Evolutionary conservation across 306 rosid species (phyloP), one percentile per base, ranked within the genome.

Genomic region (Purshia tridentata): DNA sequence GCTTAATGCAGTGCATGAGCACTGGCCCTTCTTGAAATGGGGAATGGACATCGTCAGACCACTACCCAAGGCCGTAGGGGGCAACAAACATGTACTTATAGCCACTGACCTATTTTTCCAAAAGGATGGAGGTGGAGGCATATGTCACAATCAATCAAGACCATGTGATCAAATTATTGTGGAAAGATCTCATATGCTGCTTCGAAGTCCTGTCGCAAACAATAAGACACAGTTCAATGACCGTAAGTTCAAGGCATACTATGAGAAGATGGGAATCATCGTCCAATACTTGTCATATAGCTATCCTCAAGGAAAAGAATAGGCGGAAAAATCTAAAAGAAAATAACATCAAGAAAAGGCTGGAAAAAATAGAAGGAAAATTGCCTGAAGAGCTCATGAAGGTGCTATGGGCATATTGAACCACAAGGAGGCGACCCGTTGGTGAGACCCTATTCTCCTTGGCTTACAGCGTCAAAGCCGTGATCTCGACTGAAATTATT

Each of bases 1-100:
- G 1, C 8, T 63, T 0, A 8, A 63, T n/a, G 6, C 0, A 1
- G n/a, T 63, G 0, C 0, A 9, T 8, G 6, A 4, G 0, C 23
- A 49, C 0, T 63, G 50, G 15, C 50, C 9, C 1, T 62, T 41
- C 0, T 0, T 0, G 0, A 0, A 13, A 1, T 41, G 4, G 14
- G 50, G 50, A 0, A 41, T 41, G 67, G 16, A n/a, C 13, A 63
- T 63, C 3, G 5, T n/a, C 0, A 0, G 67, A 1, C 3, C 5
- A 0, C 7, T 63, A 0, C 16, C 9, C 6, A 63, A 0, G 0
- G 5, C 9, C 0, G 4, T 4, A 0, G 49, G 16, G 46, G 14
- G 6, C 4, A 39, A 59, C 1, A 39, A 3, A 41, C 40, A 39
- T 0, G 5, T 62, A 3, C 0, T 41, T n/a, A 3, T 62, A 0